Evolutionary conservation across 371 early-diverging fungal species (phyloP), one percentile per base, ranked within the genome.

Genomic region (Amoeboaphelidium protococcarum): DNA sequence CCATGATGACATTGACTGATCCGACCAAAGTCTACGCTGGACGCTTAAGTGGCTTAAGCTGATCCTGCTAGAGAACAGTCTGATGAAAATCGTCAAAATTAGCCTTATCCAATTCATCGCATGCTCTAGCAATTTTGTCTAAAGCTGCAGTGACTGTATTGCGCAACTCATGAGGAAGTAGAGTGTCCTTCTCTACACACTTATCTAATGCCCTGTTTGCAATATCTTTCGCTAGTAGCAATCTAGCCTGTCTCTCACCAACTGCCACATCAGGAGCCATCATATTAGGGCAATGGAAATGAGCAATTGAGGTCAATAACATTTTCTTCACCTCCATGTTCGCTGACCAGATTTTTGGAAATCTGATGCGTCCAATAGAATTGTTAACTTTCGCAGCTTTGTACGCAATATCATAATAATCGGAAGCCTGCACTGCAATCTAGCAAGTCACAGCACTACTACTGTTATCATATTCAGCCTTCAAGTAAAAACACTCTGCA

Each of bases 401-500:
- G 21, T 42, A 46, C 0, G 66, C 62, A 0, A 56, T 21, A 2
- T 67, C 59, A 51, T 61, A 67, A 47, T 52, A 60, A 31, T 65
- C 68, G 10, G 64, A 50, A 1, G 61, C 51, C 31, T 67, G 63
- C 1, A 61, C 63, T 12, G 68, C 58, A 37, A 67, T 54, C 50
- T 49, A 53, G 1, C 59, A 51, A 0, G 50, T 62, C 1, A 61
- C 54, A 0, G 54, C 20, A 41, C 61, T 62, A 23, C 56, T 58
- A 12, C 52, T 49, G 22, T 55, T 54, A n/a, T 65, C 65, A 61
- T 26, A 13, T 43, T 43, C 57, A 0, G 68, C 67, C 44, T 62
- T 63, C 26, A 64, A 63, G 26, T 54, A 63, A 48, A 55, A 67
- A 53, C 70, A 67, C 46, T 69, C 66, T 37, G 54, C 45, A 0